Evolutionary conservation across 768 basidiomycete species (phyloP), one percentile per base, ranked within the genome.

Genomic region (Suillus cothurnatus): DNA sequence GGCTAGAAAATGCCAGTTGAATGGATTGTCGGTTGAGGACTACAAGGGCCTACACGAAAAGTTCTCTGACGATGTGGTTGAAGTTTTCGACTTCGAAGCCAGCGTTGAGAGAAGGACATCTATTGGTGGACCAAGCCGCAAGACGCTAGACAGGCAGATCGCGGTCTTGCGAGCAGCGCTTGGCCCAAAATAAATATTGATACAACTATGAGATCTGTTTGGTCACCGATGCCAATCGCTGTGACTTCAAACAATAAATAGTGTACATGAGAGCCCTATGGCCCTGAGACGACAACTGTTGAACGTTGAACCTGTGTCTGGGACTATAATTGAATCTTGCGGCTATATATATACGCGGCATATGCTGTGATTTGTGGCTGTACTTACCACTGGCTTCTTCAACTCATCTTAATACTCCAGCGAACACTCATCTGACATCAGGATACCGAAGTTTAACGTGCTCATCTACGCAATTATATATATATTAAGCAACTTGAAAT

Each of bases 61-160:
- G 70, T 99, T 99, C 74, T 82, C 83, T 14, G 87, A 90, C 23
- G 95, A 98, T 74, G 88, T 99, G 14, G 82, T 86, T 69, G 77
- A 81, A 3, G 89, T 99, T 58, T 99, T 99, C 74, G 87, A 99
- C 78, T 99, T 98, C 75, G 97, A 99, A 77, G 90, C 91, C 57
- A 94, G 92, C 67, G 95, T 99, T 17, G 97, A 99, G 81, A 86
- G 94, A 67, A 81, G 96, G 71, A 85, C 92, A 72, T 90, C 96
- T 2, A 94, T 98, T 70, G 97, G 97, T 38, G 97, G 97, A 12
- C 88, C 97, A 5, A 94, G 93, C 74, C 84, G 85, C 65, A 83
- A 82, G 70, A 97, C 94, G 85, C 84, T 99, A 15, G 85, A 90
- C 68, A 81, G 94, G 69, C 97, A 99, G 79, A 89, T 99, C 63